Conservation (phyloP, 139 green algal species). For the Axilococcus clingmanii region DNA sequence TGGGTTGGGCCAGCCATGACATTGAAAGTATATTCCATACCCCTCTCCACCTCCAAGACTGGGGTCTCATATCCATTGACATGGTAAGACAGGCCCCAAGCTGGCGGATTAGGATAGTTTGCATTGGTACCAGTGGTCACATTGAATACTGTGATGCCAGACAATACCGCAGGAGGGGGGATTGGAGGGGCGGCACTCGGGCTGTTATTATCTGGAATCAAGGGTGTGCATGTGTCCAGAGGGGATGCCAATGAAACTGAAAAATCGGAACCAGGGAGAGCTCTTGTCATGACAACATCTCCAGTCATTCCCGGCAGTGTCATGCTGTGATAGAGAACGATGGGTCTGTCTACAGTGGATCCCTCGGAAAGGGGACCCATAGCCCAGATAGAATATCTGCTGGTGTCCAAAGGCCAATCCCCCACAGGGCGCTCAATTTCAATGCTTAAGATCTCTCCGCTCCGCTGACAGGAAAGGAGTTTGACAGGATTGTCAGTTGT, state of each 20-base stretch:
- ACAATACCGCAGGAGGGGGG: background rate
- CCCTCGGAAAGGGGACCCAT: conserved; percentile 16
- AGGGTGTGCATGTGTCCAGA: background rate
- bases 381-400: conserved; percentile 7
- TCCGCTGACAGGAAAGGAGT: background rate
- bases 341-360: background rate
- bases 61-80: conserved; percentile 12
- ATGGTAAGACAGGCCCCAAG: conserved; percentile 7
- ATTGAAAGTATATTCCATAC: conserved; percentile 10
- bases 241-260: background rate
- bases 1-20: conserved; percentile 10
- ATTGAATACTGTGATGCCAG: background rate
- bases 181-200: background rate
- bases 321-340: conserved; percentile 16
- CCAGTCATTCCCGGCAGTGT: conserved; percentile 3
- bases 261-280: background rate
- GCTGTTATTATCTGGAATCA: background rate
- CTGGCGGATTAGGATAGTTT: conserved; percentile 18
- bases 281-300: background rate
- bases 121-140: conserved; percentile 6
- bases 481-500: background rate
- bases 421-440: conserved; percentile 4
- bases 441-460: background rate
- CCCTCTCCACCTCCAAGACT: conserved; percentile 4
- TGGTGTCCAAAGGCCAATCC: conserved; percentile 10